Conservation (phyloP, 331 rosid genomes). For the Quercus tomentella region DNA sequence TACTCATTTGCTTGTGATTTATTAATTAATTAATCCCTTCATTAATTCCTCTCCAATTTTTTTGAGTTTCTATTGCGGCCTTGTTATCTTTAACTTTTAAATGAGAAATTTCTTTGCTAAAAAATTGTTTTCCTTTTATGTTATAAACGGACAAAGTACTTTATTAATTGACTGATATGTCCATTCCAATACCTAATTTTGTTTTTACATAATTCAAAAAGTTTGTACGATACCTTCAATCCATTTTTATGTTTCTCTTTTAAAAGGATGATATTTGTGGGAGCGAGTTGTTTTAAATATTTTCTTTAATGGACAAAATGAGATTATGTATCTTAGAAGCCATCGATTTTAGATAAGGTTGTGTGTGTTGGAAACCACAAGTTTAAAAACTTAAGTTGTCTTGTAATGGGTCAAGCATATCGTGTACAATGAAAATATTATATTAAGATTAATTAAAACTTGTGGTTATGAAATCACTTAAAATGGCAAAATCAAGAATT, state of each 20-base stretch:
- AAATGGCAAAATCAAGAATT: too few species aligned
- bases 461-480: too few species aligned
- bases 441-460: too few species aligned
- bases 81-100: not conserved
- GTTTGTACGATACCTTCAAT: too few species aligned
- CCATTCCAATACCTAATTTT: not conserved
- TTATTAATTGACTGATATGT: not conserved
- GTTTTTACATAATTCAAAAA: too few species aligned
- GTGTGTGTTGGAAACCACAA: not conserved
- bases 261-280: not conserved
- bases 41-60: not conserved
- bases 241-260: not conserved
- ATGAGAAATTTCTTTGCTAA: not conserved
- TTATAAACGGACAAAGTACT: not conserved
- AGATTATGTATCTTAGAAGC: too few species aligned
- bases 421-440: too few species aligned
- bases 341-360: not conserved
- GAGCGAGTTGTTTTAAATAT: too few species aligned
- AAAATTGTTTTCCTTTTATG: not conserved
- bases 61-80: constrained; percentile 12
- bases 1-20: constrained; percentile 7
- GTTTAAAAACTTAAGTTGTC: not conserved
- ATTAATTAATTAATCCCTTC: not conserved
- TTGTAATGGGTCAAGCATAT: not conserved
- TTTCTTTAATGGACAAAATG: too few species aligned